phyloP scores from a whole-genome alignment of 1,284 basidiomycete genomes.

The Ganoderma sp. region DNA sequence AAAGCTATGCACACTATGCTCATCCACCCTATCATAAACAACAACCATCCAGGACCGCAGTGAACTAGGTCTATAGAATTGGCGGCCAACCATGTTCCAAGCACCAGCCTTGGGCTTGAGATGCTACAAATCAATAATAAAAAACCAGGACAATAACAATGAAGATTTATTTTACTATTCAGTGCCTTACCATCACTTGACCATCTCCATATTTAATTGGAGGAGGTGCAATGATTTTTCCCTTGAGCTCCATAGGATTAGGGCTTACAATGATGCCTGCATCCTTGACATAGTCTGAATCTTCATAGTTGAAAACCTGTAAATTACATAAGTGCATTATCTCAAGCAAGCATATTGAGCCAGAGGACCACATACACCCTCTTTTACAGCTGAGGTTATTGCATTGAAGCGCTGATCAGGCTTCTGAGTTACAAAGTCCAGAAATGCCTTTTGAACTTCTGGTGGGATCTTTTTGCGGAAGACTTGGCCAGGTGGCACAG shows the following conservation, averaged over 20 bases:
- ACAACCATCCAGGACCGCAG: slow-evolving; percentile 39
- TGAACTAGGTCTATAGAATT: slow-evolving; percentile 22
- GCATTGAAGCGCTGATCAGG: slow-evolving; percentile 12
- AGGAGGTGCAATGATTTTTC: slow-evolving; percentile 40
- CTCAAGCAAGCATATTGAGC: not conserved
- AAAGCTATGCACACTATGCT: slow-evolving; percentile 26
- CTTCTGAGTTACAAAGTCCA: slow-evolving; percentile 18
- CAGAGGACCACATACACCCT: slow-evolving; percentile 6
- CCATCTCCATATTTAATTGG: slow-evolving; percentile 36
- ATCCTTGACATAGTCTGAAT: slow-evolving; percentile 43
- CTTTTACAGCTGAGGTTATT: slow-evolving; percentile 8
- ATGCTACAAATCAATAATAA: slow-evolving; percentile 18
- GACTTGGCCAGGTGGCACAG: slow-evolving; percentile 49
- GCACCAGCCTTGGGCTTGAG: slow-evolving; percentile 30
- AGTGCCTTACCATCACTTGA: slow-evolving; percentile 17
- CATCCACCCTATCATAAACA: slow-evolving; percentile 30
- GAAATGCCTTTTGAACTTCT: slow-evolving; percentile 31
- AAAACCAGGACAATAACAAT: too few relatives aligned
- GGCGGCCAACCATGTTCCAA: slow-evolving; percentile 45
- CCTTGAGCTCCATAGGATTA: slow-evolving; percentile 36
- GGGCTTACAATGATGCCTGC: slow-evolving; percentile 40
- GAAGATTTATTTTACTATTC: not conserved
- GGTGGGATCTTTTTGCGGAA: slow-evolving; percentile 51
- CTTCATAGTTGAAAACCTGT: slow-evolving; percentile 40
- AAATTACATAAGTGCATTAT: not conserved